Evolutionary conservation across 225 moss, liverwort and hornwort genomes (phyloP).

Genomic region (Asterella californica): DNA sequence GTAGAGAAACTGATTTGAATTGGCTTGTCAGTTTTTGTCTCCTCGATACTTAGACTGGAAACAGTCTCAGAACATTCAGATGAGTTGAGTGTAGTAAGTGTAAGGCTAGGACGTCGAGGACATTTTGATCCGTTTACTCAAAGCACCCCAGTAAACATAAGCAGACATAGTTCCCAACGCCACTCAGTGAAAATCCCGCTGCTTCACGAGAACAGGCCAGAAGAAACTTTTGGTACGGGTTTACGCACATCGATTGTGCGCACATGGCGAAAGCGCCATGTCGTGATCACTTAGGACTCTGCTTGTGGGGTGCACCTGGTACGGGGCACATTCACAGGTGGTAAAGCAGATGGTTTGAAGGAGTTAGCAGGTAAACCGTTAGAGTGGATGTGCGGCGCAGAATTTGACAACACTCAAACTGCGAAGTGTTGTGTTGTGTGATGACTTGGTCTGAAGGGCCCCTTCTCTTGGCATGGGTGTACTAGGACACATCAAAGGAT

Average conservation of each 20-base stretch:
- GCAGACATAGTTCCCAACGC: background rate
- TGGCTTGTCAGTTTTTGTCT: too few relatives aligned
- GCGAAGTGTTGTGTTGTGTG: conserved; percentile 72
- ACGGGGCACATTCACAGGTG: conserved; percentile 36
- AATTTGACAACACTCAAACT: conserved; percentile 91
- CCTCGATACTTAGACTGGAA: too few relatives aligned
- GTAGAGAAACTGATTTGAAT: too few relatives aligned
- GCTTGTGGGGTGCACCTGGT: conserved; percentile 25
- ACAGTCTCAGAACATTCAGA: background rate
- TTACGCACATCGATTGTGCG: conserved; percentile 14
- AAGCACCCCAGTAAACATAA: background rate
- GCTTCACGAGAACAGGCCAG: conserved; percentile 3
- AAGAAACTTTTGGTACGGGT: conserved; percentile 15
- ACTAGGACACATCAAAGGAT: conserved; percentile 63
- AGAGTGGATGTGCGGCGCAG: conserved; percentile 94
- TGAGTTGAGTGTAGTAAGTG: background rate
- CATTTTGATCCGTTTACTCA: background rate
- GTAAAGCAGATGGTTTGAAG: conserved; percentile 11
- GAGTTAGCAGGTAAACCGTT: conserved; percentile 66
- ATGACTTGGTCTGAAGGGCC: conserved; percentile 57
- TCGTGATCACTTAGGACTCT: conserved; percentile 19
- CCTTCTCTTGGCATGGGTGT: conserved; percentile 68
- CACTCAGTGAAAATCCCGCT: conserved; percentile 3
- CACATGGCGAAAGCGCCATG: conserved; percentile 8
- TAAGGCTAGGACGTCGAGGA: background rate